Evolutionary conservation across 2,329 filamentous ascomycete genomes (phyloP).

Genomic region (Penicillium sp.): DNA sequence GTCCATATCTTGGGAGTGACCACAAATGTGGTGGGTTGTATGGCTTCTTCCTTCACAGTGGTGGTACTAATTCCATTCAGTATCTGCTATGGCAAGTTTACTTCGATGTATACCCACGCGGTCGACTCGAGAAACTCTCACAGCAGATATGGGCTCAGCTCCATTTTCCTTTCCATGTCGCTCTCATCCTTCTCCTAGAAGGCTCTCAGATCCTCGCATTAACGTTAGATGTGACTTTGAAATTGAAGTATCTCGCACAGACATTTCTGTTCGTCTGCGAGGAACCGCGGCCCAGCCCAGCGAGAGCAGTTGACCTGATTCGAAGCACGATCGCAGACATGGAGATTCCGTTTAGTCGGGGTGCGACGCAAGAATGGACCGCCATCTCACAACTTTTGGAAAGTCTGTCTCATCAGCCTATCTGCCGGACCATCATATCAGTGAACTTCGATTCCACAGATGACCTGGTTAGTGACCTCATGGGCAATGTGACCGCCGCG

Average conservation of each 20-base stretch:
- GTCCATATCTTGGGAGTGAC: slow-evolving; percentile 40
- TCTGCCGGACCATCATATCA: slow-evolving; percentile 27
- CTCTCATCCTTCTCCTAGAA: slow-evolving; percentile 63
- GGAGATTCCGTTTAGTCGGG: slow-evolving; percentile 40
- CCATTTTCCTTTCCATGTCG: slow-evolving; percentile 63
- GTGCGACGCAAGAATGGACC: slow-evolving; percentile 32
- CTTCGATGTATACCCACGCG: slow-evolving; percentile 55
- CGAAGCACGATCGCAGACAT: slow-evolving; percentile 40
- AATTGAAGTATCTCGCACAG: slow-evolving; percentile 40
- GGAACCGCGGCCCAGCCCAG: slow-evolving; percentile 30
- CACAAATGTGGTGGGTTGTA: slow-evolving; percentile 35
- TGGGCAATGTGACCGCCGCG: slow-evolving; percentile 42
- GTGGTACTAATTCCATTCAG: slow-evolving; percentile 16
- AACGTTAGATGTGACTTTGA: slow-evolving; percentile 45
- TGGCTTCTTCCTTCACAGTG: neutral
- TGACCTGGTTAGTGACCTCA: slow-evolving; percentile 33
- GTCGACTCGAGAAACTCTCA: slow-evolving; percentile 52
- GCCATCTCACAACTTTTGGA: slow-evolving; percentile 35
- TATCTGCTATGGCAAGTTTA: slow-evolving; percentile 63
- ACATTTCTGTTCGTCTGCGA: slow-evolving; percentile 43
- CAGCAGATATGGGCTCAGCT: slow-evolving; percentile 54
- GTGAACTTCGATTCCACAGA: slow-evolving; percentile 25
- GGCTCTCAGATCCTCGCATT: slow-evolving; percentile 58
- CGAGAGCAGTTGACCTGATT: slow-evolving; percentile 32
- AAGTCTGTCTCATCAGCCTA: slow-evolving; percentile 27